Percentiles rank a stretch among this genome's conserved stretches.
Conservation (phyloP, 805 yeast genomes). For the Saccharomycopsis fodiens region DNA sequence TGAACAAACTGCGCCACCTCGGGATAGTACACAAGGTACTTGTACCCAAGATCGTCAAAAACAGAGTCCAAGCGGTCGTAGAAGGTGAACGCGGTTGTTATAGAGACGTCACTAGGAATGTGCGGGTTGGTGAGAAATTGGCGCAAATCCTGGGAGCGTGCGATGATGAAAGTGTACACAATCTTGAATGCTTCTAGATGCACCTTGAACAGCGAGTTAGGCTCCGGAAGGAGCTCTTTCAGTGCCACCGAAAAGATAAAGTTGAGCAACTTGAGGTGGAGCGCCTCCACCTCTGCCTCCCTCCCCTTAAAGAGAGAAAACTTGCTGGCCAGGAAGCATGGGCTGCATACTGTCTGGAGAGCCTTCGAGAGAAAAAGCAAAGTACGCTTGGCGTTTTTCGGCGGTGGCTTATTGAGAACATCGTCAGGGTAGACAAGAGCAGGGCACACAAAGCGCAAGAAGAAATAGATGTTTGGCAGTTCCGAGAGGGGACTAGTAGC, state of each 20-base stretch:
- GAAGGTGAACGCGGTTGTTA: background rate
- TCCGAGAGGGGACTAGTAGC: too few species aligned
- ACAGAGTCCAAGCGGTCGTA: slow-evolving; percentile 12
- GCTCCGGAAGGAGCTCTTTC: slow-evolving; percentile 19
- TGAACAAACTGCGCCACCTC: slow-evolving; percentile 49
- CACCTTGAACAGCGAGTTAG: slow-evolving; percentile 12
- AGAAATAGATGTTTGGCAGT: slow-evolving; percentile 87
- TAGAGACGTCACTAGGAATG: slow-evolving; percentile 9
- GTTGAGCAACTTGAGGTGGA: slow-evolving; percentile 32
- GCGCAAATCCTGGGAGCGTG: slow-evolving; percentile 25
- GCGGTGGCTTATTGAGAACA: slow-evolving; percentile 25
- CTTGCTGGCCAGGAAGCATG: slow-evolving; percentile 56
- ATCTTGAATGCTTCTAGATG: slow-evolving; percentile 16
- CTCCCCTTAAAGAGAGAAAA: slow-evolving; percentile 47
- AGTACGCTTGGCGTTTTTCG: slow-evolving; percentile 26
- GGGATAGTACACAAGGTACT: slow-evolving; percentile 45
- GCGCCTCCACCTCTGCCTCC: slow-evolving; percentile 33
- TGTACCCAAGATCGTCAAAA: slow-evolving; percentile 49
- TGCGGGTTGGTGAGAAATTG: slow-evolving; percentile 37
- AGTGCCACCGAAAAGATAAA: slow-evolving; percentile 32
- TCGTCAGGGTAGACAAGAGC: slow-evolving; percentile 85
- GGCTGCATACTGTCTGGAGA: slow-evolving; percentile 82
- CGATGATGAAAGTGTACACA: slow-evolving; percentile 8
- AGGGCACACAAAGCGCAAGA: slow-evolving; percentile 76
- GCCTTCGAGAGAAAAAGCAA: slow-evolving; percentile 75